Evolutionary conservation across 2,329 filamentous ascomycete species (phyloP), one percentile per base, ranked within the genome.

Genomic region (Cercospora brassicicola): DNA sequence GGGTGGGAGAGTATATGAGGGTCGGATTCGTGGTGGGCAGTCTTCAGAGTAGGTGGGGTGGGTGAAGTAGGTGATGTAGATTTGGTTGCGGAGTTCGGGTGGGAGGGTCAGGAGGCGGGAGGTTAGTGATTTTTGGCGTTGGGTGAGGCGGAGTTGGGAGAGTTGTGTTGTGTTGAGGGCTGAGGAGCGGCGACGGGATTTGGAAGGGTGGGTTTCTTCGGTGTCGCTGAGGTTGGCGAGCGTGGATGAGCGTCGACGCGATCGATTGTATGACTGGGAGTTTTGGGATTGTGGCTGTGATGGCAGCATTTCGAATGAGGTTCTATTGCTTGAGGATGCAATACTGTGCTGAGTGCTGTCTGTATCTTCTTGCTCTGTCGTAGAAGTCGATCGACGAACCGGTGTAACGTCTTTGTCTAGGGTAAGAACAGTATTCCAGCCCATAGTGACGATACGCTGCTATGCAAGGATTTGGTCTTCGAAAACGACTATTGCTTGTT

Each of bases 51-150:
- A 39, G 28, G 48, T 55, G 23, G 48, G 48, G 23, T 33, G 55
- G 28, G 55, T 33, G 60, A 72, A 71, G n/a, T 63, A 65, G n/a
- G 45, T 23, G 18, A 26, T 57, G 64, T 72, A 72, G 63, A 73
- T 72, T 20, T 66, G 51, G 53, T 71, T 69, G 26, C 72, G 67
- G 20, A 73, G 33, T 45, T 73, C 72, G n/a, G 70, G 36, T 3
- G 70, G 72, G 2, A 73, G 67, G 6, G 53, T 28, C 26, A 72
- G 51, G 62, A 72, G 33, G 42, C 33, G 36, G 64, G 61, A 61
- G 36, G 61, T 33, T 20, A 59, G 20, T 1, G 26, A n/a, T 56
- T 56, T 36, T 18, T 59, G 62, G n/a, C 48, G 23, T 55, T 33
- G 36, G 8, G 33, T 26, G 7, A 59, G 13, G 51, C 36, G 31